Percentiles rank a stretch among this genome's conserved stretches.
phyloP scores from a whole-genome alignment of 129 eudicot species.

The Tanacetum coccineum region DNA sequence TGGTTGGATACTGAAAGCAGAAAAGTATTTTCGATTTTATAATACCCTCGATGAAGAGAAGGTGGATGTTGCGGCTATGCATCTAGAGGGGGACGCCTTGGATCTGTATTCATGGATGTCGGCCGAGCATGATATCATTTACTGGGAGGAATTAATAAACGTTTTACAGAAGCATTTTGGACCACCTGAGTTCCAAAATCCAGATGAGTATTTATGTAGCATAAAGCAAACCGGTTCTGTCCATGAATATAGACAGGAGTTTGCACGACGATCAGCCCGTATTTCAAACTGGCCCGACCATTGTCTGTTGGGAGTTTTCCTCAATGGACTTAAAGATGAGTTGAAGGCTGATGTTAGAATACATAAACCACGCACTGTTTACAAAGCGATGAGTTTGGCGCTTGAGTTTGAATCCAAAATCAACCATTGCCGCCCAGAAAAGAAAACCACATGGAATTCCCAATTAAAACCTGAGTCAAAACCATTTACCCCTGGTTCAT shows the following conservation, averaged over 20 bases:
- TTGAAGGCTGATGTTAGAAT: neutral
- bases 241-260: neutral
- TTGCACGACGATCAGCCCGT: neutral
- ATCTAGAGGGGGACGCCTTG: too few relatives aligned
- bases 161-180: constrained; percentile 1
- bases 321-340: neutral
- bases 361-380: neutral
- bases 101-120: too few relatives aligned
- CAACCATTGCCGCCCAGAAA: neutral
- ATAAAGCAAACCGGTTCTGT: neutral
- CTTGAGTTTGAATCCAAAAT: neutral
- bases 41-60: too few relatives aligned
- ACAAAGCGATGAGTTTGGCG: neutral
- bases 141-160: too few relatives aligned
- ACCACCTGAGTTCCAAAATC: neutral
- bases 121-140: too few relatives aligned
- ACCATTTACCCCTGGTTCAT: neutral
- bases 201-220: neutral
- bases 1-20: too few relatives aligned
- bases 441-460: too few relatives aligned
- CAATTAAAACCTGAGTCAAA: too few relatives aligned
- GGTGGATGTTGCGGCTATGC: too few relatives aligned
- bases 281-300: too few relatives aligned
- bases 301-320: constrained; percentile 6
- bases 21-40: too few relatives aligned